Conservation (phyloP, 192 early-diverging fungal genomes). For the Rhizoclosmatium sp. region DNA sequence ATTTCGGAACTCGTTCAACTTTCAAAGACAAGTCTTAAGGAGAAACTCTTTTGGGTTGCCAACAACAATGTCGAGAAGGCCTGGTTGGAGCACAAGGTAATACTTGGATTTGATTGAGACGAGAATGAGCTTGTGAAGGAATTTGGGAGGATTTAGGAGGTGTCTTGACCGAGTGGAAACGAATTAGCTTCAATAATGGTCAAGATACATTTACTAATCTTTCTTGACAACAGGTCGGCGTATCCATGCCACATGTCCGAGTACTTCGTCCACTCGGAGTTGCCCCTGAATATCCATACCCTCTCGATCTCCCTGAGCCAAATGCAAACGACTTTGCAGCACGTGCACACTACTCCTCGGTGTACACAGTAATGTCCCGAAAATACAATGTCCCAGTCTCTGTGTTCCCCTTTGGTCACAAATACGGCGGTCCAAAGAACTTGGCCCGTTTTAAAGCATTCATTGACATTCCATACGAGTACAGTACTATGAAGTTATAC, state of each 20-base stretch:
- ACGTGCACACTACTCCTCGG: constrained; percentile 23
- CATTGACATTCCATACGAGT: constrained; percentile 39
- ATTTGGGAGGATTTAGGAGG: too few species aligned
- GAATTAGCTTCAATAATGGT: too few species aligned
- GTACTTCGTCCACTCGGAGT: constrained; percentile 18
- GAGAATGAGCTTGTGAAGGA: too few species aligned
- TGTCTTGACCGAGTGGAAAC: too few species aligned
- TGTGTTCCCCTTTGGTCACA: constrained; percentile 34
- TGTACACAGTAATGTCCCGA: constrained; percentile 11
- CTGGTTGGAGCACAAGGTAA: background rate
- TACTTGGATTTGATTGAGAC: too few species aligned
- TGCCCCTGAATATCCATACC: constrained; percentile 19
- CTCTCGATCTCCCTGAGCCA: constrained; percentile 19
- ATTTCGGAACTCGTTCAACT: background rate
- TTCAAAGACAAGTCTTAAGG: background rate
- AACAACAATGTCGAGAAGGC: constrained; percentile 38
- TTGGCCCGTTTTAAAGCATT: constrained; percentile 24
- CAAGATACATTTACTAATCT: too few species aligned
- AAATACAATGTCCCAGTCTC: constrained; percentile 20
- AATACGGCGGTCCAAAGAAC: constrained; percentile 38
- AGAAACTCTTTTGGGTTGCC: constrained; percentile 27
- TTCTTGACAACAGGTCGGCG: background rate
- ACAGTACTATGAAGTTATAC: constrained; percentile 36
- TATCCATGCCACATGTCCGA: constrained; percentile 22
- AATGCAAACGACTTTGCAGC: constrained; percentile 11